Evolutionary conservation across 176 grass and related monocot genomes (phyloP), one percentile per base, ranked within the genome.

Genomic region (Triticum monococcum): DNA sequence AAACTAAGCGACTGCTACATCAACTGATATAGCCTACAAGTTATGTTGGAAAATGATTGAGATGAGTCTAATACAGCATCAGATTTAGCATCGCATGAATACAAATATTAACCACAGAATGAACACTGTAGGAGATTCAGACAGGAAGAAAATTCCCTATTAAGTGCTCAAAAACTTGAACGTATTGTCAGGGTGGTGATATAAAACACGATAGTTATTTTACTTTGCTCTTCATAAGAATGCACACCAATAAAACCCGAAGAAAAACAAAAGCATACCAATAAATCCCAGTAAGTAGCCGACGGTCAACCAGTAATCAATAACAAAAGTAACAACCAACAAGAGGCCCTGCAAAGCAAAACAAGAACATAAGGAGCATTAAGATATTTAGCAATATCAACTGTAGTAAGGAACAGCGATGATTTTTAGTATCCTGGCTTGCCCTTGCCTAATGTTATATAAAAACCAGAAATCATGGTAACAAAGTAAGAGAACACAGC

Each of bases 261-360:
- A 78, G 61, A 69, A 30, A 48, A 77, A 88, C 9, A 67, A 86
- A 86, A 64, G 64, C 86, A 77, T 96, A 99, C 97, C 94, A 69
- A 96, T 5, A 90, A 99, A 96, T 70, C 87, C 90, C 37, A 99
- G 70, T 66, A 96, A 88, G 79, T 99, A 99, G 76, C 70, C 89
- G 16, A 99, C 64, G 45, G 94, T 81, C 82, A 99, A 73, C 78
- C 82, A 86, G 87, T 93, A 96, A 79, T 96, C 73, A 9, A 94
- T 93, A 72, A 96, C 79, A 83, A 91, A 89, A 85, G 88, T 83
- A 82, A 99, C 73, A 28, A 92, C 92, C 83, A 96, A 89, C 64
- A 96, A 79, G 75, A 96, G 88, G 26, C 89, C 97, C 97, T 99
- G 81, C 77, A 88, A 38, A 75, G 14, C 45, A 77, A 75, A 73